Percentiles rank a stretch among this genome's conserved stretches.
These are phyloP conservation scores for Favolaschia claudopus DNA, from an alignment of 768 basidiomycete species.

Conservation along the genomic window DNA sequence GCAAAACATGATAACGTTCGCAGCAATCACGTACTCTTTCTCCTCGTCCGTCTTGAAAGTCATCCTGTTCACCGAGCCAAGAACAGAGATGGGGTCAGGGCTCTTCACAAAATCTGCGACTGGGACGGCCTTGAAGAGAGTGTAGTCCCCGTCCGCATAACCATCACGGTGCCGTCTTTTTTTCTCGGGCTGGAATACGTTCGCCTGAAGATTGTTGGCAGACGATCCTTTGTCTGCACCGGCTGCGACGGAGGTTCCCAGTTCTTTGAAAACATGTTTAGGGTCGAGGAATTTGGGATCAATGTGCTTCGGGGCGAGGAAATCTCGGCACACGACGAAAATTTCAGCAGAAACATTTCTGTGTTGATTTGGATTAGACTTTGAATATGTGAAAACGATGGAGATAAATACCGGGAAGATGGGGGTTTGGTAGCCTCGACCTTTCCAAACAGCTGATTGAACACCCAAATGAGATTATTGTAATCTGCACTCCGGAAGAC, in stretches of 20 bases:
- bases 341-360: slow-evolving; percentile 99
- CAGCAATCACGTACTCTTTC: slow-evolving; percentile 62
- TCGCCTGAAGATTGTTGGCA: slow-evolving; percentile 77
- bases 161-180: slow-evolving; percentile 93
- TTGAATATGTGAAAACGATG: background rate
- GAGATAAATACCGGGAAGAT: slow-evolving; percentile 77
- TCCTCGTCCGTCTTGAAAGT: slow-evolving; percentile 85
- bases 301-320: slow-evolving; percentile 92
- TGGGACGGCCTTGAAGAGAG: slow-evolving; percentile 76
- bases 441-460: slow-evolving; percentile 93
- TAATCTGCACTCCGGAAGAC: slow-evolving; percentile 99
- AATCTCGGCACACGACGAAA: slow-evolving; percentile 97
- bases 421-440: slow-evolving; percentile 99
- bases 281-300: slow-evolving; percentile 99
- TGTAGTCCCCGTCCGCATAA: slow-evolving; percentile 94
- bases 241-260: slow-evolving; percentile 55
- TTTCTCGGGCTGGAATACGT: slow-evolving; percentile 98
- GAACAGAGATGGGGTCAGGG: slow-evolving; percentile 76
- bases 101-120: slow-evolving; percentile 76
- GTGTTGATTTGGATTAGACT: background rate
- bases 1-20: background rate
- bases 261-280: slow-evolving; percentile 96
- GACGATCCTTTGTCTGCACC: slow-evolving; percentile 61
- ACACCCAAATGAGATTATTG: slow-evolving; percentile 99
- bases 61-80: slow-evolving; percentile 83